Evolutionary conservation across 2,329 filamentous ascomycete genomes (phyloP).

Genomic region (Alternaria solani): DNA sequence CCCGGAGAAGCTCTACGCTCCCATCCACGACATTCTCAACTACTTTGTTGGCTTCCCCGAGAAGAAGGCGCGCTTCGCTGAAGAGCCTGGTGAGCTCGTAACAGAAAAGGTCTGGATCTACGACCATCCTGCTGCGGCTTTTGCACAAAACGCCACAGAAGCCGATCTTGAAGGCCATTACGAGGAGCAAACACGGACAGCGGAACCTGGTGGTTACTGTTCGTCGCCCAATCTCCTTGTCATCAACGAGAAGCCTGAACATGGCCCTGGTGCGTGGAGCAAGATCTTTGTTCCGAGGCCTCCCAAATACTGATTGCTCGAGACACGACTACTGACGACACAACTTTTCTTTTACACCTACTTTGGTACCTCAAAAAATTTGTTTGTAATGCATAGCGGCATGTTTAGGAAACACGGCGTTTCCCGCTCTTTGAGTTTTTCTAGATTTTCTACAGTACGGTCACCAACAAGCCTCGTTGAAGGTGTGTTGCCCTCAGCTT

Average conservation of each 20-base stretch:
- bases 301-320: slow-evolving; percentile 20
- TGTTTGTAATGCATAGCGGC: slow-evolving; percentile 19
- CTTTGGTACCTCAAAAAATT: slow-evolving; percentile 17
- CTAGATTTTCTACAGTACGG: slow-evolving; percentile 1
- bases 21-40: slow-evolving; percentile 67
- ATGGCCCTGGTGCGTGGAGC: slow-evolving; percentile 45
- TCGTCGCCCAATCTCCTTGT: slow-evolving; percentile 63
- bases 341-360: slow-evolving; percentile 13
- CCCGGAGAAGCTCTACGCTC: slow-evolving; percentile 70
- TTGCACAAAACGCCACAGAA: slow-evolving; percentile 35
- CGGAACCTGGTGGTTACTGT: slow-evolving; percentile 64
- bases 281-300: slow-evolving; percentile 39
- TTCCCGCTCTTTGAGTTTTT: slow-evolving; percentile 3
- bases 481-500: not conserved
- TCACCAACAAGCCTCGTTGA: not conserved
- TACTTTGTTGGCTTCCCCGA: slow-evolving; percentile 64
- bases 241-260: slow-evolving; percentile 48
- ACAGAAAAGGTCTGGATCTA: slow-evolving; percentile 62
- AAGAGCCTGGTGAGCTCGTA: slow-evolving; percentile 65
- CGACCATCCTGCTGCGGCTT: slow-evolving; percentile 39
- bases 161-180: slow-evolving; percentile 41
- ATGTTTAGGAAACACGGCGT: slow-evolving; percentile 7
- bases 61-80: slow-evolving; percentile 67
- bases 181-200: slow-evolving; percentile 53
- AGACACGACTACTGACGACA: slow-evolving; percentile 1